Evolutionary conservation across 1,284 basidiomycete genomes (phyloP).

Genomic region (Mycena sp.): DNA sequence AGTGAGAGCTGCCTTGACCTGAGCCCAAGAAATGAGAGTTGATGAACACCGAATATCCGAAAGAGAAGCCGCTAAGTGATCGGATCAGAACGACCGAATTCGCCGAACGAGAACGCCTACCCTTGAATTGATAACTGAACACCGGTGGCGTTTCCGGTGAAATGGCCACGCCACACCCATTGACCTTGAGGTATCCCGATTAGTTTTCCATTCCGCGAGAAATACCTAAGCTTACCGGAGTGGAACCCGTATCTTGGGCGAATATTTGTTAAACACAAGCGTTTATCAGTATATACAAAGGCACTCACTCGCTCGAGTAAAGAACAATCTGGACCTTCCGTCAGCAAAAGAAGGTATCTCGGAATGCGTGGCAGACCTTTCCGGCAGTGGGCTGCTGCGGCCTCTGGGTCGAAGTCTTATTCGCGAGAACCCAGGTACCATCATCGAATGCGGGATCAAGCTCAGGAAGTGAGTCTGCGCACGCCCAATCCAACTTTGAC

Average conservation of each 20-base stretch:
- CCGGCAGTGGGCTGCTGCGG: conserved; percentile 52
- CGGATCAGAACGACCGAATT: too few species aligned
- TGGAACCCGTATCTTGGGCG: conserved; percentile 49
- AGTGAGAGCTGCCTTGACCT: conserved; percentile 48
- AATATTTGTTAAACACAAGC: neutral
- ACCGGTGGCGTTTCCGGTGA: conserved; percentile 50
- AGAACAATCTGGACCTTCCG: conserved; percentile 40
- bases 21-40: conserved; percentile 56
- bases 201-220: too few species aligned
- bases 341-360: neutral
- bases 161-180: conserved; percentile 56
- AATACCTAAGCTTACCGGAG: conserved; percentile 27
- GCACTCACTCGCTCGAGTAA: conserved; percentile 49
- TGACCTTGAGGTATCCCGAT: conserved; percentile 28
- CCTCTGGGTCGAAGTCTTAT: conserved; percentile 52
- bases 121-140: conserved; percentile 55
- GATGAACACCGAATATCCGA: conserved; percentile 55
- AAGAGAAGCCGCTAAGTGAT: conserved; percentile 50
- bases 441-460: conserved; percentile 48
- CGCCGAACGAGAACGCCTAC: conserved; percentile 31
- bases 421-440: conserved; percentile 50
- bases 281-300: neutral
- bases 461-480: conserved; percentile 55
- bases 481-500: conserved; percentile 49
- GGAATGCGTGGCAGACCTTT: conserved; percentile 39